Conservation (phyloP, 1,139 yeast genomes). For the Lodderomyces parapsilosis region DNA sequence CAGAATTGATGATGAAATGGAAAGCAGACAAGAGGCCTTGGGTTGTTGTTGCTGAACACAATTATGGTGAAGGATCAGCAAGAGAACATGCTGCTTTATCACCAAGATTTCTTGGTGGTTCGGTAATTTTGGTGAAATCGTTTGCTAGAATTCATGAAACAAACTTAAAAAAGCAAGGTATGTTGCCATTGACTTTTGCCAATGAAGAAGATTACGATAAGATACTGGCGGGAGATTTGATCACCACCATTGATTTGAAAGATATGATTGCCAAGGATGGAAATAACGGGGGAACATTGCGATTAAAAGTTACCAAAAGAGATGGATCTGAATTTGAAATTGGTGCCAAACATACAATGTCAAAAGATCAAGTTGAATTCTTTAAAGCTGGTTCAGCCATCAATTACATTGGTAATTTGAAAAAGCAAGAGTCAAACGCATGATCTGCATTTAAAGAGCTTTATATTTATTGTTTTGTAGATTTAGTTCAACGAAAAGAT, state of each 20-base stretch:
- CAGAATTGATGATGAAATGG: constrained; percentile 97
- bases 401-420: constrained; percentile 78
- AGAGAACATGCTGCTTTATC: constrained; percentile 98
- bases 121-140: constrained; percentile 84
- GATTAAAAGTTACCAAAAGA: constrained; percentile 69
- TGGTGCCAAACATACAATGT: constrained; percentile 90
- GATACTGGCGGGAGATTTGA: constrained; percentile 70
- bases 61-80: constrained; percentile 98
- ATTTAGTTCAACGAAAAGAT: neutral
- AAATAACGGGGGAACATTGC: constrained; percentile 78
- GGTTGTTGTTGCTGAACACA: constrained; percentile 96
- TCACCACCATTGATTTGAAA: constrained; percentile 73
- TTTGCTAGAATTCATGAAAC: constrained; percentile 91
- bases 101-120: constrained; percentile 91
- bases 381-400: constrained; percentile 98
- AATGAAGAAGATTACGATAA: constrained; percentile 85
- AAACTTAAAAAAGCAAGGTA: constrained; percentile 92
- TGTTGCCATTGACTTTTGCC: constrained; percentile 90
- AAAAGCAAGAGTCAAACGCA: constrained; percentile 25
- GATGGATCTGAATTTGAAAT: constrained; percentile 72
- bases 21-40: constrained; percentile 81
- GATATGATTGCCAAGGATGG: constrained; percentile 84
- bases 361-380: constrained; percentile 91
- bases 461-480: neutral
- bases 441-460: neutral